Base-by-base conservation (phyloP, 163 green algal species). In the Chlorella variabilis region DNA sequence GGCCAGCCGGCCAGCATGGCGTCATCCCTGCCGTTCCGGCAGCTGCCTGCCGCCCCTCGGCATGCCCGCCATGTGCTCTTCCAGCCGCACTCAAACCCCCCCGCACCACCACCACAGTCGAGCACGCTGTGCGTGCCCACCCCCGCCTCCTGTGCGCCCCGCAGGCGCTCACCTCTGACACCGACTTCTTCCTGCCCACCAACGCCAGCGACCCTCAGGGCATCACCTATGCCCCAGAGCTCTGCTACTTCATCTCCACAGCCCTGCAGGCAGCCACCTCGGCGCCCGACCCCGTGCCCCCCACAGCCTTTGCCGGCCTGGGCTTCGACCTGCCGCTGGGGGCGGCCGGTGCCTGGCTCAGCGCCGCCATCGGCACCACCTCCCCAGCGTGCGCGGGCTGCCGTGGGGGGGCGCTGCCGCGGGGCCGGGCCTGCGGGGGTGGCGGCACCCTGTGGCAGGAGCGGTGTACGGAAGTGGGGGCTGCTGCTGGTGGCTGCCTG, bases 181-280 rank as follows among this genome's bases (percentile, higher is more conserved):
- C 75, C 13, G 25, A 48, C n/a, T 75, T 78, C 62, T 87, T 74
- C 36, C 13, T 87, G 3, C 36, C 75, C 18, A 74, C 75, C 48
- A 21, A 71, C 62, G 33, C 82, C 18, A 38, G 29, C 45, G 38
- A 51, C 66, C 2, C 45, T 5, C 7, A 6, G 2, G 36, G 8
- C 54, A 41, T 78, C 34, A 78, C 34, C 29, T 67, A 66, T 54
- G 29, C 71, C 23, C 62, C 62, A 1, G 84, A 88, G 78, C 69
- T 88, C 18, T 88, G 84, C 82, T 34, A 75, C 29, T 85, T 36
- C 49, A 54, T 76, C 41, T 27, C 48, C 15, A 38, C n/a, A 29
- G 38, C 39, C 18, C 61, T 87, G n/a, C 4, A n/a, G 29, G n/a
- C 49, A 4, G 25, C 5, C 17, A 33, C 58, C 8, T 51, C 67